Conservation (phyloP, 768 basidiomycete species). For the Russula sp. region DNA sequence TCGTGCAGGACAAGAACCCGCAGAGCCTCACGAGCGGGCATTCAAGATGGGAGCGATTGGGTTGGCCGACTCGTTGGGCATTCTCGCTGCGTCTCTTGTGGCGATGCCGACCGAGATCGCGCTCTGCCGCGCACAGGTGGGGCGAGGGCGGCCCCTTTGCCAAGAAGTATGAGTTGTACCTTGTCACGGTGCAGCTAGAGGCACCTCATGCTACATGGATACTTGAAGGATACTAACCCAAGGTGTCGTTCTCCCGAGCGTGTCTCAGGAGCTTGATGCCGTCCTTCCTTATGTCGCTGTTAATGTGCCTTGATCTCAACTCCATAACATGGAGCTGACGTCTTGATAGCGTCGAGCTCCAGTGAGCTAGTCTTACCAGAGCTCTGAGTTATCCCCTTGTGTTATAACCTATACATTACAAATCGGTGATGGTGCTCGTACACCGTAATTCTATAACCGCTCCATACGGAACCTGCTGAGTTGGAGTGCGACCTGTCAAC, state of each 20-base stretch:
- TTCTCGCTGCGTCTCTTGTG: slow-evolving; percentile 51
- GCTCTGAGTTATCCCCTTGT: not conserved
- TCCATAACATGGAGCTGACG: not conserved
- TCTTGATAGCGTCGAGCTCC: not conserved
- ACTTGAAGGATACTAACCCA: not conserved
- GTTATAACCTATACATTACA: not conserved
- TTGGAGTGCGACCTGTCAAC: too few species aligned
- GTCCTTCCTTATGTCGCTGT: not conserved
- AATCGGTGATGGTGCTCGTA: not conserved
- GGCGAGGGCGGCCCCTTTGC: slow-evolving; percentile 66
- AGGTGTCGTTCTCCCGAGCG: not conserved
- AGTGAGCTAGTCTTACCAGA: not conserved
- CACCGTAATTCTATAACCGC: not conserved
- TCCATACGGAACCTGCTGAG: too few species aligned
- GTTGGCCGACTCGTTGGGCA: slow-evolving; percentile 76
- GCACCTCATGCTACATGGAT: not conserved
- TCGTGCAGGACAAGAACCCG: slow-evolving; percentile 69
- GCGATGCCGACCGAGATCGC: slow-evolving; percentile 71
- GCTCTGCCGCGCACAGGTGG: slow-evolving; percentile 69
- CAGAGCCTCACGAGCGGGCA: slow-evolving; percentile 63
- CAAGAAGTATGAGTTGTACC: slow-evolving; percentile 42
- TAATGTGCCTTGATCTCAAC: not conserved
- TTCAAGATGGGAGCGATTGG: slow-evolving; percentile 90
- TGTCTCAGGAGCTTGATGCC: not conserved
- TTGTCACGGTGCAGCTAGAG: not conserved